Conservation (phyloP, 2,329 filamentous ascomycete genomes). For the Xylariaceae sp. region DNA sequence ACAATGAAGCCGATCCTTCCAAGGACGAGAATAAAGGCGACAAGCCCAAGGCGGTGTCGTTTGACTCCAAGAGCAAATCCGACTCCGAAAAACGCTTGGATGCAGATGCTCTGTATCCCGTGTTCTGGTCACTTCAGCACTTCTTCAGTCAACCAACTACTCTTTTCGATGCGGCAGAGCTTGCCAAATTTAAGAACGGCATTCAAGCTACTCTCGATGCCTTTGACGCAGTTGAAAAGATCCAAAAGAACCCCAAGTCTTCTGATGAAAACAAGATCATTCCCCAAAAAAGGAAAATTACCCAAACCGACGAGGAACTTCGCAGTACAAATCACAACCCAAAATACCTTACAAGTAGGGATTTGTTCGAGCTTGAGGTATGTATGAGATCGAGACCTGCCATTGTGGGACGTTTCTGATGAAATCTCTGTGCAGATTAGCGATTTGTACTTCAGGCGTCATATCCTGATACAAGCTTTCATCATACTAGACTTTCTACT, state of each 20-base stretch:
- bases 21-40: conserved; percentile 34
- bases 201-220: conserved; percentile 62
- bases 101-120: conserved; percentile 73
- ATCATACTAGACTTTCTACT: conserved; percentile 94
- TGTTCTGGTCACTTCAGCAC: conserved; percentile 92
- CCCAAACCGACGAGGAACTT: conserved; percentile 54
- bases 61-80: conserved; percentile 40
- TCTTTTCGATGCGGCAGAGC: conserved; percentile 68
- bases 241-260: conserved; percentile 47
- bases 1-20: conserved; percentile 41
- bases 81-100: conserved; percentile 53
- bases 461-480: conserved; percentile 90
- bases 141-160: conserved; percentile 86
- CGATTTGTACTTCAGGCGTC: conserved; percentile 88
- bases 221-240: conserved; percentile 50
- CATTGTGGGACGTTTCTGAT: background rate
- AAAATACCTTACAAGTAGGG: conserved; percentile 95
- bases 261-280: conserved; percentile 58
- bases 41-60: conserved; percentile 41
- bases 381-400: conserved; percentile 14
- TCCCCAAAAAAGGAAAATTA: conserved; percentile 67
- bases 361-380: conserved; percentile 93
- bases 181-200: conserved; percentile 76
- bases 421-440: conserved; percentile 58
- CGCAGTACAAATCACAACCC: conserved; percentile 83